phyloP scores from a whole-genome alignment of 2,329 filamentous ascomycete genomes.

The Mycogone perniciosa region DNA sequence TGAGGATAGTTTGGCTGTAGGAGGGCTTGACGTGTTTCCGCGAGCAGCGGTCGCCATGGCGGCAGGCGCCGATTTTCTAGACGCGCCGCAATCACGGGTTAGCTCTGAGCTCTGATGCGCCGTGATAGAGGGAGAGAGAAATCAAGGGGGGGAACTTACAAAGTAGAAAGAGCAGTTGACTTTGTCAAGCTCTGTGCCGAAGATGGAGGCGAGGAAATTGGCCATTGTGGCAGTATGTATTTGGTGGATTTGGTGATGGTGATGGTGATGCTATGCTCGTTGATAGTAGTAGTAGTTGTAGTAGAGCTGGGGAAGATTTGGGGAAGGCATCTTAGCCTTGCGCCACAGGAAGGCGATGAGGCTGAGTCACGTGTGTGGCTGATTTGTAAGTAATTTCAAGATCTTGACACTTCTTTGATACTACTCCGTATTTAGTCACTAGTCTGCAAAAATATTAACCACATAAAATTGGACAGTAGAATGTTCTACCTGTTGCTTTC shows the following conservation, averaged over 20 bases:
- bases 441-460: too few relatives aligned
- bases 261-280: not conserved
- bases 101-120: not conserved
- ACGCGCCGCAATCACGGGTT: not conserved
- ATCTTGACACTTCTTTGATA: constrained; percentile 8
- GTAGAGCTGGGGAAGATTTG: constrained; percentile 16
- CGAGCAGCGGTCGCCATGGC: constrained; percentile 95
- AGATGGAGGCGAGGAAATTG: constrained; percentile 98
- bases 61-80: constrained; percentile 98
- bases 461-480: too few relatives aligned
- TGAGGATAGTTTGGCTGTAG: constrained; percentile 94
- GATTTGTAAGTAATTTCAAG: constrained; percentile 18
- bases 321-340: constrained; percentile 19
- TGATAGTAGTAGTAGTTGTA: constrained; percentile 5
- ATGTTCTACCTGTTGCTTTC: too few relatives aligned
- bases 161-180: constrained; percentile 99
- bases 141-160: constrained; percentile 23
- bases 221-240: constrained; percentile 54
- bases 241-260: constrained; percentile 2
- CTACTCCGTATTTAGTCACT: not conserved
- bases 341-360: constrained; percentile 19
- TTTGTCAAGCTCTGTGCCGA: constrained; percentile 99
- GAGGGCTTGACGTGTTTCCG: constrained; percentile 99
- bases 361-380: constrained; percentile 27
- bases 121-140: too few relatives aligned